A percentile compares a stretch with the other conserved stretches of the same genome.
phyloP scores from a whole-genome alignment of 331 rosid species.

The Erythrophleum ivorense region DNA sequence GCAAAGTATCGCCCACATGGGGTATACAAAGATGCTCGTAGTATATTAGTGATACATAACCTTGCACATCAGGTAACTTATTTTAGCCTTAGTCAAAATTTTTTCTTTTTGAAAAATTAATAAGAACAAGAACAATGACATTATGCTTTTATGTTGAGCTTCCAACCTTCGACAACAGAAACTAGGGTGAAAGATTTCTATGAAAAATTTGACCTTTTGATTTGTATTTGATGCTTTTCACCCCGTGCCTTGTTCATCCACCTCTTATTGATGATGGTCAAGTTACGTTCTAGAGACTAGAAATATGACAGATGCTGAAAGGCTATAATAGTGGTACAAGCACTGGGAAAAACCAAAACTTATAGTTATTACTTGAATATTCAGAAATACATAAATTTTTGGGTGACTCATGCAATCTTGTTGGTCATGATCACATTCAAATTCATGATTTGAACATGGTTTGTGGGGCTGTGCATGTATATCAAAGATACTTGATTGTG shows the following conservation, averaged over 20 bases:
- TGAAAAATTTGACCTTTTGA: background rate
- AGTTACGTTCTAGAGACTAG: constrained; percentile 15
- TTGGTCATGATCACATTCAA: constrained; percentile 9
- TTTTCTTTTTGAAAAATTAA: constrained; percentile 2
- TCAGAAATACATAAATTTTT: background rate
- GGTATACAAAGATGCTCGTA: constrained; percentile 80
- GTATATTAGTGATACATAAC: constrained; percentile 84
- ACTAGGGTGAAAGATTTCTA: constrained; percentile 19
- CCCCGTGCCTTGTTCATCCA: constrained; percentile 13
- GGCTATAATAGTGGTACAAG: background rate
- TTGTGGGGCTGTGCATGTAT: constrained; percentile 11
- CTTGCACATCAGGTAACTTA: constrained; percentile 80
- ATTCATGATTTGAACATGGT: constrained; percentile 23
- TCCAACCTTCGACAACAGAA: constrained; percentile 25
- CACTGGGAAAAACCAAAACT: constrained; percentile 1
- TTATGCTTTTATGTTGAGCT: constrained; percentile 32
- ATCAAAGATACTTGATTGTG: constrained; percentile 30
- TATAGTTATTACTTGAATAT: constrained; percentile 11
- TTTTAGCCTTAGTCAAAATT: constrained; percentile 4
- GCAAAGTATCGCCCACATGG: constrained; percentile 86
- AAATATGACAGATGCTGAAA: constrained; percentile 17
- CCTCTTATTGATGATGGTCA: constrained; percentile 29
- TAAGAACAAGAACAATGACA: constrained; percentile 8
- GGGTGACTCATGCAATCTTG: background rate
- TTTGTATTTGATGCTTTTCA: constrained; percentile 8